Percentiles rank a stretch among this genome's conserved stretches.
These are phyloP conservation scores for Chamaecyparis obtusa DNA, from an alignment of 75 land plant species.

Conservation along the genomic window DNA sequence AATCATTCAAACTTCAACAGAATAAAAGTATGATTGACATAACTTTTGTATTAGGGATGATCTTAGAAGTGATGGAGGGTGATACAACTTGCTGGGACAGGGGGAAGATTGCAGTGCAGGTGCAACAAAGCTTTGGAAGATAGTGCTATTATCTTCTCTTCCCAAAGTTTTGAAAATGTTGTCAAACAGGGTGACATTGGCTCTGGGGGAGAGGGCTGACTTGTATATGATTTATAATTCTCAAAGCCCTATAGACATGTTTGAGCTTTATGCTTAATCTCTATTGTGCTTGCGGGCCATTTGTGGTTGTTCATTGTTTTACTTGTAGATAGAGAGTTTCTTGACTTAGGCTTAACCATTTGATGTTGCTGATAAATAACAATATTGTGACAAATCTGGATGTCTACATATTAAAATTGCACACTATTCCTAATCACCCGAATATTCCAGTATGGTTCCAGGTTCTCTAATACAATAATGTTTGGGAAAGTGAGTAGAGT, in stretches of 20 bases:
- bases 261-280: not conserved
- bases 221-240: not conserved
- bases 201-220: not conserved
- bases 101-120: too few relatives aligned
- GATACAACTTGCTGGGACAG: not conserved
- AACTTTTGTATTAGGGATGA: not conserved
- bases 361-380: not conserved
- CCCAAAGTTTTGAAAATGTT: not conserved
- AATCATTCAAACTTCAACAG: not conserved
- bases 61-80: not conserved
- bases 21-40: not conserved
- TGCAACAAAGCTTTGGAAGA: not conserved
- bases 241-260: not conserved
- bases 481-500: not conserved
- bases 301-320: not conserved
- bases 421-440: not conserved
- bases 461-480: too few relatives aligned
- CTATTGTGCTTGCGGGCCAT: not conserved
- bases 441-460: not conserved
- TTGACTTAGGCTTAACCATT: not conserved
- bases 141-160: not conserved
- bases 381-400: not conserved
- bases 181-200: not conserved
- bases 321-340: not conserved
- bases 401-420: not conserved